phyloP scores from a whole-genome alignment of 495 filamentous ascomycete genomes.

The Choiromyces venosus region DNA sequence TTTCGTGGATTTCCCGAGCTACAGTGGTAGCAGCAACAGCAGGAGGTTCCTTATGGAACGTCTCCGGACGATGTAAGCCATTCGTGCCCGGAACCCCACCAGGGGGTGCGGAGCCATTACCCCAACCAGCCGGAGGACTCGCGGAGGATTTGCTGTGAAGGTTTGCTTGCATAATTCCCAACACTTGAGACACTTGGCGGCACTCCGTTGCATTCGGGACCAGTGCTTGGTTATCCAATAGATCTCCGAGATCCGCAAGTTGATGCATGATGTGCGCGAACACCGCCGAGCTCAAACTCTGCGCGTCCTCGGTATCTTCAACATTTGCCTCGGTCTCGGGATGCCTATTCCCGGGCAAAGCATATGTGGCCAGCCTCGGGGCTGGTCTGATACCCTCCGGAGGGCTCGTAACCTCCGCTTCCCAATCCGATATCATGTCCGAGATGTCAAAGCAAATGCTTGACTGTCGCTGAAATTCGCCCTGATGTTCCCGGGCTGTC shows the following conservation, averaged over 20 bases:
- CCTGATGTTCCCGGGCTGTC: neutral
- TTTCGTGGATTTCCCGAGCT: neutral
- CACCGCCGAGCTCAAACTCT: conserved; percentile 21
- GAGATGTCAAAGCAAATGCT: conserved; percentile 18
- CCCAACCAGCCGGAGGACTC: neutral
- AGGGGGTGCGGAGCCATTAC: neutral
- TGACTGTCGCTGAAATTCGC: conserved; percentile 6
- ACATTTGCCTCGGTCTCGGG: neutral
- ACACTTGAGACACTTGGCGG: conserved; percentile 13
- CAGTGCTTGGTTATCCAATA: conserved; percentile 28
- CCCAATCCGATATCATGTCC: conserved; percentile 12
- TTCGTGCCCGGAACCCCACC: neutral
- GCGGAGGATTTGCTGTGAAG: neutral
- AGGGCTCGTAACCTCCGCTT: conserved; percentile 7
- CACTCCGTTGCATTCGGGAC: conserved; percentile 9
- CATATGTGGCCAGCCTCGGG: neutral
- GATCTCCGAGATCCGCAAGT: conserved; percentile 15
- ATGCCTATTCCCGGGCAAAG: neutral
- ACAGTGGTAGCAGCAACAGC: neutral
- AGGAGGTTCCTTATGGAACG: neutral
- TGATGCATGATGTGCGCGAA: conserved; percentile 20
- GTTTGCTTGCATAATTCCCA: conserved; percentile 18
- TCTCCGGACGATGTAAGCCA: neutral
- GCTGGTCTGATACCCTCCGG: neutral
- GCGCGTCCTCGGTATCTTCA: neutral